Evolutionary conservation across 2,329 filamentous ascomycete genomes (phyloP), one percentile per base, ranked within the genome.

Genomic region (Drechslerella coelobrocha): DNA sequence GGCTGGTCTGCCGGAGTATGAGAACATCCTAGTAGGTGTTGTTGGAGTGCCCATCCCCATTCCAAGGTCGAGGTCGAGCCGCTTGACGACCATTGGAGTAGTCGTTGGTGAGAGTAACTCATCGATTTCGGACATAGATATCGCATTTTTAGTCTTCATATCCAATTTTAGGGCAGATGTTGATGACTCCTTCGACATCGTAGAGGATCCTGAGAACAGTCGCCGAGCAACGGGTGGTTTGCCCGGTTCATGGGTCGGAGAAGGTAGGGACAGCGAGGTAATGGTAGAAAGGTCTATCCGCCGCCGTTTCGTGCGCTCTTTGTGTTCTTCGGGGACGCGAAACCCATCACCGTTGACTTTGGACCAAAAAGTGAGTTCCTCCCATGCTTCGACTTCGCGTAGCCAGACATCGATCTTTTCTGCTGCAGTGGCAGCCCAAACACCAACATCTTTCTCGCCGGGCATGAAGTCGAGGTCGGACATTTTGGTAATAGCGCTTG

Each of bases 371-470:
- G 77, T 80, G 72, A 81, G 81, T 0, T 78, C 74, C 81, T 81
- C 78, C 83, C 83, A 85, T 52, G 80, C 76, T 71, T 83, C 81
- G 39, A 94, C 81, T 80, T 94, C 90, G n/a, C 85, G 81, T 24
- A 89, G 82, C 90, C 90, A 94, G 76, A 85, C 83, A 78, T 88
- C 84, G 72, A 94, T 85, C 73, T 85, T 86, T 75, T 88, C 85
- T 10, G 89, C 89, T 14, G 89, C 87, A 71, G 87, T 79, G 43
- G 89, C 89, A 45, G 89, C 87, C 72, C 86, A 84, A 75, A 88
- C 82, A 43, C 88, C 89, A 78, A 93, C 87, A 14, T 88, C 86
- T 75, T 88, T 85, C 78, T 93, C 89, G n/a, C 72, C 73, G 6
- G 73, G 55, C 4, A 72, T 47, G 29, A 76, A 76, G n/a, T 72